Evolutionary conservation across 1,284 basidiomycete genomes (phyloP), one percentile per base, ranked within the genome.

Genomic region (Golubevia sp.): DNA sequence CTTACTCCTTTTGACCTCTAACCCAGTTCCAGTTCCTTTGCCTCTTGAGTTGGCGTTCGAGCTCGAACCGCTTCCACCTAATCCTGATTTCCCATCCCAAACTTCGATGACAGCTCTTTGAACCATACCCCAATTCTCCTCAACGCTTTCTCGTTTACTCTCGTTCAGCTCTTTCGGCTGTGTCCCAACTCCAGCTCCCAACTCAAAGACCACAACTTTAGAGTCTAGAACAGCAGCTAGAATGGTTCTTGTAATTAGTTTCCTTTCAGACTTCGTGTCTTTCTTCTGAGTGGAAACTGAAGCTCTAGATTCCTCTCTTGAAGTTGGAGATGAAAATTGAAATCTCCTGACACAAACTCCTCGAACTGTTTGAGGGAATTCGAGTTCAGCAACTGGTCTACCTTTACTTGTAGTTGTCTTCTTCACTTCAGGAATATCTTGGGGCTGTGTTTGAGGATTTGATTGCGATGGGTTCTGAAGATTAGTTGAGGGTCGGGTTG

Each of bases 351-450:
- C 70, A 30, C 66, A 63, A 34, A 79, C 57, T 5, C 71, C 71
- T 21, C 68, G 66, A 2, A 79, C 75, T 1, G 63, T 61, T 51
- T 77, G 69, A 51, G 69, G 66, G 57, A 79, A 79, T 50, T 79
- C 76, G 26, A 79, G 71, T 52, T 79, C 74, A 5, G 71, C 69
- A 11, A 79, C 75, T 50, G 26, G 25, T 53, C 57, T 18, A 25
- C 48, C 21, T 26, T 27, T 51, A 49, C 18, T 49, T 26, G 4
- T 20, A 44, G 11, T 44, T n/a, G n/a, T n/a, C n/a, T n/a, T n/a
- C n/a, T n/a, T n/a, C n/a, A n/a, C n/a, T n/a, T n/a, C n/a, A n/a
- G n/a, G n/a, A n/a, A n/a, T n/a, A n/a, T n/a, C n/a, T n/a, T n/a
- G n/a, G n/a, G n/a, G n/a, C n/a, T n/a, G n/a, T n/a, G n/a, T n/a